These are phyloP conservation scores for Ceratobasidium theobromae DNA, from an alignment of 1,284 basidiomycete species.

Conservation along the genomic window DNA sequence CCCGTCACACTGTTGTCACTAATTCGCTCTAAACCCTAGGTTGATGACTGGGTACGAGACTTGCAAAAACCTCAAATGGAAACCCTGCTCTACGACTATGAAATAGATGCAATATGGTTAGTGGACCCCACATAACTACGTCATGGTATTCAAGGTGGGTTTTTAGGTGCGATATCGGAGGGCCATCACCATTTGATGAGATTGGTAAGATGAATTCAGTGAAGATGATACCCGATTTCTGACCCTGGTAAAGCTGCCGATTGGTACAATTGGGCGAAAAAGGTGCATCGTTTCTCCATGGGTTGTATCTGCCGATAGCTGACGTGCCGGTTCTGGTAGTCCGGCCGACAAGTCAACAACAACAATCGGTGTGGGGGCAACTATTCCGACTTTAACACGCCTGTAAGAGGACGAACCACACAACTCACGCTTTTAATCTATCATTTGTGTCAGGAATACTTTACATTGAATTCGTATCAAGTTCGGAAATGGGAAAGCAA, in stretches of 20 bases:
- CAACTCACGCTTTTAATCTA: background rate
- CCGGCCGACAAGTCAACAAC: constrained; percentile 56
- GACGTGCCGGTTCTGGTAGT: constrained; percentile 37
- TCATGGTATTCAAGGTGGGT: background rate
- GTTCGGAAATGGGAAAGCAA: constrained; percentile 55
- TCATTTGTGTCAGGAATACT: background rate
- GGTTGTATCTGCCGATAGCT: no score
- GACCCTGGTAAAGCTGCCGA: constrained; percentile 39
- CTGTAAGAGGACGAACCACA: background rate
- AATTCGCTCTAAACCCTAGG: constrained; percentile 38
- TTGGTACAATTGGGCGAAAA: constrained; percentile 53
- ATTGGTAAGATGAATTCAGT: constrained; percentile 39
- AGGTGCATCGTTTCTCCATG: background rate
- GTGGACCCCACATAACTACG: constrained; percentile 39
- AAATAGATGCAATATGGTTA: constrained; percentile 52
- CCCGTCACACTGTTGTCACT: background rate
- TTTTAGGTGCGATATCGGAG: constrained; percentile 61
- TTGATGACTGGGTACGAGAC: constrained; percentile 56
- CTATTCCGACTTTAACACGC: constrained; percentile 10
- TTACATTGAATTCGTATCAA: constrained; percentile 24
- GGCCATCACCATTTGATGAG: constrained; percentile 51
- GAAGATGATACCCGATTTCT: background rate
- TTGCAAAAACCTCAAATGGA: constrained; percentile 59
- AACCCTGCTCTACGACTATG: constrained; percentile 52
- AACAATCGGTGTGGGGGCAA: constrained; percentile 50